phyloP scores from a whole-genome alignment of 495 filamentous ascomycete genomes.

The Hypoxylon crocopeplum region DNA sequence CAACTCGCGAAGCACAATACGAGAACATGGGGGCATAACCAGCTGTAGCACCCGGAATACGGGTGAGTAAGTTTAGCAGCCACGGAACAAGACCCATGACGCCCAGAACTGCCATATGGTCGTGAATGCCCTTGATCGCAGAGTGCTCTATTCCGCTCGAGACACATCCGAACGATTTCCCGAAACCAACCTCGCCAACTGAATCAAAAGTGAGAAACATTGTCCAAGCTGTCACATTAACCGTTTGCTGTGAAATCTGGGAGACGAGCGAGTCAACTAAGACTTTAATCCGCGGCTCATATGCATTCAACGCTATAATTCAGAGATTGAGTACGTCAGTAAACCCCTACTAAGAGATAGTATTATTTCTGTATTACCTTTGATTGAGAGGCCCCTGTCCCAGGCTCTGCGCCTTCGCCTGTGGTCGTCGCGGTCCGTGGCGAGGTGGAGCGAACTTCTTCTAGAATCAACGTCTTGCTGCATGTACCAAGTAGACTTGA shows the following conservation, averaged over 20 bases:
- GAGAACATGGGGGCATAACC: conserved; percentile 10
- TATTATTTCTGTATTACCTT: conserved; percentile 26
- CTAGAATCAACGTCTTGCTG: conserved; percentile 29
- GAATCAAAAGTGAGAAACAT: conserved; percentile 44
- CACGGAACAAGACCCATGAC: conserved; percentile 45
- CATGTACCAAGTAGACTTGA: conserved; percentile 49
- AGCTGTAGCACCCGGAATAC: conserved; percentile 10
- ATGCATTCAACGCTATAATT: conserved; percentile 31
- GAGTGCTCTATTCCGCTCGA: conserved; percentile 34
- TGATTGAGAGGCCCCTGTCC: conserved; percentile 41
- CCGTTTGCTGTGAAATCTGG: conserved; percentile 24
- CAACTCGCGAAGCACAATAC: conserved; percentile 14
- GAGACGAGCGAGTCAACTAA: conserved; percentile 40
- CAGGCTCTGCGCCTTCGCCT: conserved; percentile 44
- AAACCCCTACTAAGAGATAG: neutral
- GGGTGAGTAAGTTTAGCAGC: conserved; percentile 37
- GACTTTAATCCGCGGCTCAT: conserved; percentile 32
- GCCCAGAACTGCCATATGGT: conserved; percentile 44
- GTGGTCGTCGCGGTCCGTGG: conserved; percentile 37
- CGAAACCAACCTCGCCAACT: conserved; percentile 36
- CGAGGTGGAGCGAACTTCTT: conserved; percentile 34
- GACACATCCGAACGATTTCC: conserved; percentile 49
- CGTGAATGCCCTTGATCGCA: conserved; percentile 40
- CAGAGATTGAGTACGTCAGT: neutral
- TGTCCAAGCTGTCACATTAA: conserved; percentile 39